These are phyloP conservation scores for Cladosporium sp. DNA, from an alignment of 2,329 filamentous ascomycete genomes.

Conservation along the genomic window DNA sequence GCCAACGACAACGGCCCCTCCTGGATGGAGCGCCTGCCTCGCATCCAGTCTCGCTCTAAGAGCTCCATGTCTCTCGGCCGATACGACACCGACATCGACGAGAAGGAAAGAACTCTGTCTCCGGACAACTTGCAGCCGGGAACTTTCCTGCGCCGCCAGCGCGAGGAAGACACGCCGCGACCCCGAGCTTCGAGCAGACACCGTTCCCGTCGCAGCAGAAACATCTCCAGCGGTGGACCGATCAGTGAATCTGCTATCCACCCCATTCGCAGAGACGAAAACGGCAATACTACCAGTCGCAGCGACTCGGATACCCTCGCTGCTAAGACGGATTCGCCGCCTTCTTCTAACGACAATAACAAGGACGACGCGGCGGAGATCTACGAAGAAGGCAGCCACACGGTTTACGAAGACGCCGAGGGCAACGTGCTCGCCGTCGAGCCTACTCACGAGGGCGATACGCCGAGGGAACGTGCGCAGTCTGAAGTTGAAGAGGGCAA, in stretches of 20 bases:
- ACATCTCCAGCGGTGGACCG: slow-evolving; percentile 74
- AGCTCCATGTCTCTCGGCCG: slow-evolving; percentile 68
- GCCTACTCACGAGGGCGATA: slow-evolving; percentile 35
- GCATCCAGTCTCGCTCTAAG: slow-evolving; percentile 75
- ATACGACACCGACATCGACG: slow-evolving; percentile 57
- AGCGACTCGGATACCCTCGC: slow-evolving; percentile 40
- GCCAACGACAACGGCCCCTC: slow-evolving; percentile 80
- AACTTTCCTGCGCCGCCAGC: slow-evolving; percentile 73
- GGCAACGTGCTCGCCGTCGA: slow-evolving; percentile 75
- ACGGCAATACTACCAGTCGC: slow-evolving; percentile 31
- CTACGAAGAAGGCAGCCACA: slow-evolving; percentile 72
- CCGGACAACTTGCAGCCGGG: slow-evolving; percentile 57
- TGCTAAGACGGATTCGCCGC: slow-evolving; percentile 34
- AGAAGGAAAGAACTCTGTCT: slow-evolving; percentile 36
- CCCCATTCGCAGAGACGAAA: slow-evolving; percentile 45
- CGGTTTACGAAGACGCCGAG: slow-evolving; percentile 77
- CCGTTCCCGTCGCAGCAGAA: slow-evolving; percentile 54
- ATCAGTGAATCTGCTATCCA: slow-evolving; percentile 85
- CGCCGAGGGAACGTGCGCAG: slow-evolving; percentile 54
- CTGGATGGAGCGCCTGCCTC: slow-evolving; percentile 91
- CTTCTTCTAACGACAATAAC: slow-evolving; percentile 27
- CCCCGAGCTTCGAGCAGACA: slow-evolving; percentile 61
- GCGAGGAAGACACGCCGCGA: slow-evolving; percentile 63
- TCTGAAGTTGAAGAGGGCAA: slow-evolving; percentile 51
- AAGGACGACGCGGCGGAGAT: slow-evolving; percentile 46